Evolutionary conservation across 1,284 basidiomycete genomes (phyloP), one percentile per base, ranked within the genome.

Genomic region (Fistulina hepatica): DNA sequence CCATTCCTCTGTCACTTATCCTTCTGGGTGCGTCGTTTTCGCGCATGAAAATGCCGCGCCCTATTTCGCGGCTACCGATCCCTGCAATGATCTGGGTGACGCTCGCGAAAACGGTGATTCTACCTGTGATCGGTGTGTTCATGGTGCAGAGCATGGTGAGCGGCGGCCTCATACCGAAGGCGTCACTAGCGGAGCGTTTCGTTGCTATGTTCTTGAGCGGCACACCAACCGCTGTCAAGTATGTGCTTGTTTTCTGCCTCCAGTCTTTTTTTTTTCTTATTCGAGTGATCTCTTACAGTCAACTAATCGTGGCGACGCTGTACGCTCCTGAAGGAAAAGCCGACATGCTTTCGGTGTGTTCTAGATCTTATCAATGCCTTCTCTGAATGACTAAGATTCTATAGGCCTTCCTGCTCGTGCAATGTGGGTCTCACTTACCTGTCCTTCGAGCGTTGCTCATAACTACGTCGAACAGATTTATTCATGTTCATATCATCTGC

Each of bases 21-120:
- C 57, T 76, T 6, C 60, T 78, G 2, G 75, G 75, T 1, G 67
- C 67, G 2, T 65, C 65, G 15, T 71, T 78, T 45, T 71, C 71
- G 1, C 58, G 70, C 6, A 51, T 76, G 32, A 54, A 58, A 21
- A 52, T 70, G 2, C 62, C 63, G 3, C 49, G 56, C 9, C 61
- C 56, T 31, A 53, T 52, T 50, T 65, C 44, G 8, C 58, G 58
- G 9, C 56, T 73, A 5, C 72, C 75, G 1, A 50, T 73, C 6
- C 52, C 54, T 11, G 69, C 72, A 0, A 76, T 76, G 48, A 15
- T 66, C 2, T 51, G 60, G 11, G 59, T 73, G 44, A 61, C 66
- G 0, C 24, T 61, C 0, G 52, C 57, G 6, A 76, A 76, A 52
- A 65, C 75, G 60, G 54, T 69, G 11, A 36, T 76, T 10, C 51